Evolutionary conservation across 2,329 filamentous ascomycete genomes (phyloP).

Genomic region (Verticillium nonalfalfae): DNA sequence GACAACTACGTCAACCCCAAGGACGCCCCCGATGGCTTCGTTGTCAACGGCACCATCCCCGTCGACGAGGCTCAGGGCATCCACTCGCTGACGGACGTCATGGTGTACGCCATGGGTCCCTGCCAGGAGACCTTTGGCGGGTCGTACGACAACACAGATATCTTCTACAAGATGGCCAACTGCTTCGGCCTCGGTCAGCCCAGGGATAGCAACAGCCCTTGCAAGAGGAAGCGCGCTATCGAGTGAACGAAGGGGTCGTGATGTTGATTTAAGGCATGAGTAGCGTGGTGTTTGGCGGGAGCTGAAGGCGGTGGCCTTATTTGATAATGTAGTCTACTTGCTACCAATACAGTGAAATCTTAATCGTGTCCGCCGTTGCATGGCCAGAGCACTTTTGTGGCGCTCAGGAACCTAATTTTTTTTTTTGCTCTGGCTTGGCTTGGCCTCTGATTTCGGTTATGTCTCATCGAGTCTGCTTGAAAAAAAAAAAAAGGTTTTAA

Average conservation of each 20-base stretch:
- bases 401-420: background rate
- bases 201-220: constrained; percentile 5
- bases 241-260: background rate
- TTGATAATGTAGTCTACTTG: background rate
- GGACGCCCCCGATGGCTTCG: constrained; percentile 60
- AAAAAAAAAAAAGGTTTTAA: no score
- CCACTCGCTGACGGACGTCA: constrained; percentile 71
- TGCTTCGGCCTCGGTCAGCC: constrained; percentile 51
- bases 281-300: background rate
- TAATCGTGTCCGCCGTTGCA: background rate
- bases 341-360: background rate
- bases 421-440: no score
- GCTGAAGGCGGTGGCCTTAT: background rate
- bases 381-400: no score
- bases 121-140: constrained; percentile 73
- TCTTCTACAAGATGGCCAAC: constrained; percentile 68
- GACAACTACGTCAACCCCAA: constrained; percentile 60
- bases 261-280: background rate
- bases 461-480: no score
- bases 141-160: constrained; percentile 63
- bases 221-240: background rate
- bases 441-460: no score
- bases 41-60: constrained; percentile 70
- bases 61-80: constrained; percentile 60
- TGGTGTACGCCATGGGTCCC: constrained; percentile 71